Conservation (phyloP, 2,329 filamentous ascomycete genomes). For the Massarina eburnea region DNA sequence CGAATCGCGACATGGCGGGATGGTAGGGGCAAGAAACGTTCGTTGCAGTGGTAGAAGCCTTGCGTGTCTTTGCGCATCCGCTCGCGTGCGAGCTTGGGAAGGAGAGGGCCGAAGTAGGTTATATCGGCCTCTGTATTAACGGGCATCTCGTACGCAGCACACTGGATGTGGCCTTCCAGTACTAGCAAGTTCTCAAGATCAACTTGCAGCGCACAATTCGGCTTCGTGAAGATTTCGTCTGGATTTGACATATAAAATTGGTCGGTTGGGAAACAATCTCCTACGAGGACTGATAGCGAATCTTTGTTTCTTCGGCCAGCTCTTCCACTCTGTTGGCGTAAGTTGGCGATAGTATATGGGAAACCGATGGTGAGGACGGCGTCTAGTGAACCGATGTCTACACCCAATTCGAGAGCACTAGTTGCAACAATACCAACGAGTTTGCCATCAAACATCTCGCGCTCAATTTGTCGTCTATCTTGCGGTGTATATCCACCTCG, state of each 20-base stretch:
- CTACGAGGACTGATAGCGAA: constrained; percentile 85
- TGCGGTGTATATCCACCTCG: constrained; percentile 92
- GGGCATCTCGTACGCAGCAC: constrained; percentile 92
- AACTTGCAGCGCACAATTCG: constrained; percentile 85
- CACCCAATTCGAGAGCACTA: constrained; percentile 86
- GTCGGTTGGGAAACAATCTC: constrained; percentile 86
- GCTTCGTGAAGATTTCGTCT: constrained; percentile 87
- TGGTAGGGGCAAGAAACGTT: constrained; percentile 82
- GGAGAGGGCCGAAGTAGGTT: constrained; percentile 75
- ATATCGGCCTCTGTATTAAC: constrained; percentile 76
- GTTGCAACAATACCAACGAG: constrained; percentile 92
- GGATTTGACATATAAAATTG: constrained; percentile 98
- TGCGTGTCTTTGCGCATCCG: constrained; percentile 72
- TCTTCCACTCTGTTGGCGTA: constrained; percentile 91
- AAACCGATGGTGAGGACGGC: constrained; percentile 94
- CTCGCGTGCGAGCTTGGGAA: constrained; percentile 71
- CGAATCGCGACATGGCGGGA: constrained; percentile 84
- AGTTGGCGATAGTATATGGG: constrained; percentile 91
- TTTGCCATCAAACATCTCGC: constrained; percentile 95
- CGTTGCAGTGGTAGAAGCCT: constrained; percentile 88
- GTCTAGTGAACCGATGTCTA: constrained; percentile 93
- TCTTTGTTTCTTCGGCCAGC: constrained; percentile 92
- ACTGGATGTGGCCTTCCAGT: constrained; percentile 91
- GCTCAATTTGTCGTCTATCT: constrained; percentile 84
- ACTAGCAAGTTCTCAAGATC: constrained; percentile 92